Evolutionary conservation across 2,329 filamentous ascomycete genomes (phyloP).

Genomic region (Scorias spongiosa): DNA sequence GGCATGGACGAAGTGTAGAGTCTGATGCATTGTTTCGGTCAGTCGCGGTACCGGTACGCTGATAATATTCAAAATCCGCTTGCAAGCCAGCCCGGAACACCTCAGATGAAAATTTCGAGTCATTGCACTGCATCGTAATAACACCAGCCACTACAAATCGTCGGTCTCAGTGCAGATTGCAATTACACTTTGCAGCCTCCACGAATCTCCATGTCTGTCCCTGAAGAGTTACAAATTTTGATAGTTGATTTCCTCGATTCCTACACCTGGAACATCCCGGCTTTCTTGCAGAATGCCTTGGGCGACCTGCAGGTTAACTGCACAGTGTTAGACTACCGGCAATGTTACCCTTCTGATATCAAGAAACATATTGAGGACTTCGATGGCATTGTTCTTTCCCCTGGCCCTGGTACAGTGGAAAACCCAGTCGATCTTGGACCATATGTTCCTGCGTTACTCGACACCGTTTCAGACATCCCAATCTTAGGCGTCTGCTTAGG

Average conservation of each 20-base stretch:
- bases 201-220: background rate
- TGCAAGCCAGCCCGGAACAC: too few relatives aligned
- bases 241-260: background rate
- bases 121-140: too few relatives aligned
- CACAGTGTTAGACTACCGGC: background rate
- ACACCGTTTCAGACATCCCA: conserved; percentile 28
- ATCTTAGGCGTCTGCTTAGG: conserved; percentile 81
- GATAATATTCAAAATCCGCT: too few relatives aligned
- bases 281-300: background rate
- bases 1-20: too few relatives aligned
- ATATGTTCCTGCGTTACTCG: background rate
- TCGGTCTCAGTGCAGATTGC: too few relatives aligned
- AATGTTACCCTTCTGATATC: background rate
- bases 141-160: too few relatives aligned
- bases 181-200: too few relatives aligned
- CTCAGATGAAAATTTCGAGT: too few relatives aligned
- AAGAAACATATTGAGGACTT: background rate
- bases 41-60: too few relatives aligned
- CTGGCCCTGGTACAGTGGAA: background rate
- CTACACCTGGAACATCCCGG: background rate
- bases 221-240: background rate
- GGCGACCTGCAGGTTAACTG: background rate
- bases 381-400: background rate
- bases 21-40: too few relatives aligned
- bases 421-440: background rate